Evolutionary conservation across 2,329 filamentous ascomycete species (phyloP).

Genomic region (Teratosphaeria nubilosa): DNA sequence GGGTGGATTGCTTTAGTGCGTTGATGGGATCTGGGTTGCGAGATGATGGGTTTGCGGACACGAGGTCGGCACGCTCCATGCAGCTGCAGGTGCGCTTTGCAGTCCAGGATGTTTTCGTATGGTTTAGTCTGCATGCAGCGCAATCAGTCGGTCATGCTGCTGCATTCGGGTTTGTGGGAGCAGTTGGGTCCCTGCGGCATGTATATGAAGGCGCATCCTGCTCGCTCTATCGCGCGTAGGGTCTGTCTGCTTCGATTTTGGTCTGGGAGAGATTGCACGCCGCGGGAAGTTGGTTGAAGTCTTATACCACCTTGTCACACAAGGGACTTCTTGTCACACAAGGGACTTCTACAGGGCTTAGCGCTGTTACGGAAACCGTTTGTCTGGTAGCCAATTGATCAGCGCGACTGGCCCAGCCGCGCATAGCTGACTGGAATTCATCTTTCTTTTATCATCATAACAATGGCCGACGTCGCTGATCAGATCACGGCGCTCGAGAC

Average conservation of each 20-base stretch:
- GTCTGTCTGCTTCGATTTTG: neutral
- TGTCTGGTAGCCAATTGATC: neutral
- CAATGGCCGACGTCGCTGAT: neutral
- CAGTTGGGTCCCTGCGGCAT: neutral
- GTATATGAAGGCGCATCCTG: neutral
- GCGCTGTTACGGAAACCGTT: neutral
- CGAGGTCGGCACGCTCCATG: neutral
- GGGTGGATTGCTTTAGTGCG: neutral
- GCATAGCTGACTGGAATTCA: neutral
- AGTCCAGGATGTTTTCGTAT: neutral
- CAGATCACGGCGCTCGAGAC: constrained; percentile 4
- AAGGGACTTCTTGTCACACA: neutral
- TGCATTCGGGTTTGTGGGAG: neutral
- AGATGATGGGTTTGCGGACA: neutral
- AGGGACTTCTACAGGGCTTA: neutral
- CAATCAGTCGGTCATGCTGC: neutral
- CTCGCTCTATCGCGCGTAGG: neutral
- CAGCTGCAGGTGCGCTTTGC: too few species aligned
- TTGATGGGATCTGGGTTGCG: too few species aligned
- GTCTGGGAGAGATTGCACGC: neutral
- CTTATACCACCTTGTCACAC: neutral
- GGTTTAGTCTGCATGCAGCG: neutral
- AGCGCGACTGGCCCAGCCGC: neutral
- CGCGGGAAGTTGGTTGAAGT: neutral
- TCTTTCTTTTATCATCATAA: neutral